Percentiles rank a stretch among this genome's conserved stretches.
phyloP scores from a whole-genome alignment of 495 filamentous ascomycete genomes.

The Aspergillus cristatus region DNA sequence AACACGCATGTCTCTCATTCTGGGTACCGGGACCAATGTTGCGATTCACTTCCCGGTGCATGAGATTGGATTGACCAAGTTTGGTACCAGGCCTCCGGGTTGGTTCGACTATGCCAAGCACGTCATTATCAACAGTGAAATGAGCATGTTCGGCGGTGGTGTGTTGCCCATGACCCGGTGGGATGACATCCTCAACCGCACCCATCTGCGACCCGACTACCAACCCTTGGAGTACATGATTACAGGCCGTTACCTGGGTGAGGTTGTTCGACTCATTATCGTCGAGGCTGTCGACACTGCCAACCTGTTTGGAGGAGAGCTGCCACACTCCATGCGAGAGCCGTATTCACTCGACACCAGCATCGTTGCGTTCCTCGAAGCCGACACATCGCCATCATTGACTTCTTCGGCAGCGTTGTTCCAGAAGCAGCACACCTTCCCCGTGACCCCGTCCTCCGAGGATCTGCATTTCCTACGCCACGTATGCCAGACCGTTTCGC shows the following conservation, averaged over 20 bases:
- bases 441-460: constrained; percentile 29
- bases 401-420: constrained; percentile 38
- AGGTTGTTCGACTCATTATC: constrained; percentile 69
- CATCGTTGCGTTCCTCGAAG: constrained; percentile 49
- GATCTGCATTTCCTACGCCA: constrained; percentile 50
- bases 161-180: constrained; percentile 62
- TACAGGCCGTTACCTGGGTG: constrained; percentile 74
- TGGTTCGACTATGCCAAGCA: constrained; percentile 44
- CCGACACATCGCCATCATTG: constrained; percentile 39
- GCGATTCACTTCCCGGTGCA: constrained; percentile 60
- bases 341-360: constrained; percentile 63
- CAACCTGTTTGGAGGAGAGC: constrained; percentile 39
- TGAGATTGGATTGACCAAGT: constrained; percentile 57
- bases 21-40: constrained; percentile 81
- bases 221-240: constrained; percentile 91
- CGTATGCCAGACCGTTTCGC: constrained; percentile 44
- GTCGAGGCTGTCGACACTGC: constrained; percentile 52
- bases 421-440: constrained; percentile 42
- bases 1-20: constrained; percentile 66
- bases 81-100: constrained; percentile 28
- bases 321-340: constrained; percentile 52
- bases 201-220: constrained; percentile 68
- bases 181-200: constrained; percentile 62
- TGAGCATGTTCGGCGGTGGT: constrained; percentile 72
- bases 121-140: constrained; percentile 81